A percentile compares a stretch with the other conserved stretches of the same genome.
Conservation (phyloP, 495 filamentous ascomycete species). For the Ascodesmis nigricans region DNA sequence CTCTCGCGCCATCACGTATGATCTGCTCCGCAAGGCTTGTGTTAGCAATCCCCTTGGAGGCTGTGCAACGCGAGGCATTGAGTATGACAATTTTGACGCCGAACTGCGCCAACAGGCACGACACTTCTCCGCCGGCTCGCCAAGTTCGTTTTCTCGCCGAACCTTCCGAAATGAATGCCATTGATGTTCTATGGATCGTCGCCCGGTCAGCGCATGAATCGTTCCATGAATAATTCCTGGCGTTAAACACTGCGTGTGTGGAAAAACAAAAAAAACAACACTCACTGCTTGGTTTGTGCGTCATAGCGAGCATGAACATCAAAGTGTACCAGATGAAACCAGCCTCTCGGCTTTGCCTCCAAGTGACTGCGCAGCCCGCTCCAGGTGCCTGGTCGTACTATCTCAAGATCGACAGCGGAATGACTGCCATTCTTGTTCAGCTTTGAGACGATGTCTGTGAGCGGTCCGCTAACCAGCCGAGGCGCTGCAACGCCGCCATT, state of each 20-base stretch:
- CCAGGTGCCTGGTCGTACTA: slow-evolving; percentile 11
- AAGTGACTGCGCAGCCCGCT: slow-evolving; percentile 6
- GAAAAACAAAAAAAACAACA: too few species aligned
- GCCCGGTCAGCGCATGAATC: too few species aligned
- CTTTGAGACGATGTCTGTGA: slow-evolving; percentile 7
- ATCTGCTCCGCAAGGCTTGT: slow-evolving; percentile 9
- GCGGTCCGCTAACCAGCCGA: slow-evolving; percentile 5
- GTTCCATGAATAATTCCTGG: background rate
- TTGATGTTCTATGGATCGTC: background rate
- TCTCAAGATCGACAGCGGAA: slow-evolving; percentile 7
- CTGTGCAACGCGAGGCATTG: slow-evolving; percentile 7
- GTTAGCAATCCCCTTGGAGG: slow-evolving; percentile 4
- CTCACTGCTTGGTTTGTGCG: too few species aligned
- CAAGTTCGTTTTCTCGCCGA: slow-evolving; percentile 7
- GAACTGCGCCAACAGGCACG: slow-evolving; percentile 3
- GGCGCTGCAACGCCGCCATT: slow-evolving; percentile 3
- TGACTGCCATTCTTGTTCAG: slow-evolving; percentile 1
- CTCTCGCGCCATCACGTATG: slow-evolving; percentile 6
- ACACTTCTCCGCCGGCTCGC: slow-evolving; percentile 5
- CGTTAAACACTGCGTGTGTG: too few species aligned
- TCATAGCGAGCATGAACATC: too few species aligned
- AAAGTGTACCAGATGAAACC: slow-evolving; percentile 10
- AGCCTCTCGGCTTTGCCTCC: slow-evolving; percentile 3
- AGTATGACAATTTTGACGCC: slow-evolving; percentile 9
- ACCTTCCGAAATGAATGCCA: slow-evolving; percentile 10